A percentile compares a stretch with the other conserved stretches of the same genome.
These are phyloP conservation scores for Anisodus acutangulus DNA, from an alignment of 257 asterid species.

Conservation along the genomic window DNA sequence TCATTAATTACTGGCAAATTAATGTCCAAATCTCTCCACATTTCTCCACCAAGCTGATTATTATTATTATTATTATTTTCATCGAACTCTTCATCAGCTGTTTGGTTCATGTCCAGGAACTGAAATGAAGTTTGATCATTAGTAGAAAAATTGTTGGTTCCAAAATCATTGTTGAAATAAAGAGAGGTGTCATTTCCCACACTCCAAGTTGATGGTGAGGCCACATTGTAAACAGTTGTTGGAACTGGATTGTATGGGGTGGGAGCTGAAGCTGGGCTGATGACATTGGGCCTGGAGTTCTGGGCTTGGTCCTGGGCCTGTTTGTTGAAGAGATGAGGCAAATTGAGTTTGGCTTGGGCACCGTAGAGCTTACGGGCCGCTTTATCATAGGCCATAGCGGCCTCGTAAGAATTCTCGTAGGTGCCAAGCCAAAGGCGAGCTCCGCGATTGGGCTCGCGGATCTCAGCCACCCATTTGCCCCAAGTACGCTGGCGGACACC, in stretches of 20 bases:
- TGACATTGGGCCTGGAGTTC: background rate
- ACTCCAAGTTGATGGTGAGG: conserved; percentile 19
- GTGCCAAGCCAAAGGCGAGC: conserved; percentile 89
- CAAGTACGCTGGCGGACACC: conserved; percentile 89
- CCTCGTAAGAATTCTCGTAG: conserved; percentile 69
- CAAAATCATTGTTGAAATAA: background rate
- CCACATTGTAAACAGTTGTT: background rate
- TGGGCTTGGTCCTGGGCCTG: background rate
- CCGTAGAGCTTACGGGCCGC: conserved; percentile 76
- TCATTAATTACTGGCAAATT: conserved; percentile 45
- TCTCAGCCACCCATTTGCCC: conserved; percentile 96
- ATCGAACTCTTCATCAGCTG: background rate
- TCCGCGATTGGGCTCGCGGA: conserved; percentile 85
- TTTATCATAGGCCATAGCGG: conserved; percentile 74
- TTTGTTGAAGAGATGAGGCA: conserved; percentile 56
- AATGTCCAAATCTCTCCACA: conserved; percentile 30
- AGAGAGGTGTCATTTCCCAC: background rate
- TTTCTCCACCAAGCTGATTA: conserved; percentile 18
- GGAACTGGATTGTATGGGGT: background rate
- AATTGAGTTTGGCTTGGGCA: conserved; percentile 60
- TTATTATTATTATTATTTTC: background rate
- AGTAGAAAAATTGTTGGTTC: background rate
- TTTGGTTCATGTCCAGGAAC: background rate
- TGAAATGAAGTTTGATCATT: background rate
- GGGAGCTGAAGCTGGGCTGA: background rate